These are phyloP conservation scores for Singerocomus rubriflavus DNA, from an alignment of 1,284 basidiomycete species.

Conservation along the genomic window DNA sequence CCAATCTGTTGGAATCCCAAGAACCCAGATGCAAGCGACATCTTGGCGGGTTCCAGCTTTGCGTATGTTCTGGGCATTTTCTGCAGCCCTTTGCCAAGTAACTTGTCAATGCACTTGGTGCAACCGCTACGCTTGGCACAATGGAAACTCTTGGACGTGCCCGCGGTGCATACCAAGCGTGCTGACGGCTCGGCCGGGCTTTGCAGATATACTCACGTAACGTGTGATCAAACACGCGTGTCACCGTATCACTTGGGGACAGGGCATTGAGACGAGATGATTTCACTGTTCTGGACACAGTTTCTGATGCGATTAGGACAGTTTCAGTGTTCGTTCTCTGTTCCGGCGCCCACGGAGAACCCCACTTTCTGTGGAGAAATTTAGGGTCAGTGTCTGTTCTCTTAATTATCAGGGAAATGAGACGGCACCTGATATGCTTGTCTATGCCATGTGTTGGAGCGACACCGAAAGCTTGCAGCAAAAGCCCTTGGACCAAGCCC, in stretches of 20 bases:
- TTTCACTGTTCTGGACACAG: constrained; percentile 2
- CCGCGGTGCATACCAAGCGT: neutral
- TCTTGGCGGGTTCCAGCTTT: too few relatives aligned
- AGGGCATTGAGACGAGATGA: neutral
- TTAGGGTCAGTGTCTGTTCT: neutral
- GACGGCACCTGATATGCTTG: constrained; percentile 3
- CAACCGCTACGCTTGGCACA: constrained; percentile 3
- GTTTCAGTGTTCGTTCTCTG: neutral
- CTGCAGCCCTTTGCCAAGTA: too few relatives aligned
- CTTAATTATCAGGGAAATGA: neutral
- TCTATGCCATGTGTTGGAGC: constrained; percentile 2
- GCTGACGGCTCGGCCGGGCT: neutral
- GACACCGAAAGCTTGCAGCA: too few relatives aligned
- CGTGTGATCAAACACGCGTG: neutral
- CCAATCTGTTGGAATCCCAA: too few relatives aligned
- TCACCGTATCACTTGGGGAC: neutral
- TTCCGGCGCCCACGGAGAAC: neutral
- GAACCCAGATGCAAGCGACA: too few relatives aligned
- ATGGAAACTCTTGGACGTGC: neutral
- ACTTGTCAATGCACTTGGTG: too few relatives aligned
- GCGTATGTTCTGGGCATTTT: too few relatives aligned
- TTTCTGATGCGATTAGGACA: neutral
- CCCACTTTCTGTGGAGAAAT: neutral
- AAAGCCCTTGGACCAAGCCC: too few relatives aligned
- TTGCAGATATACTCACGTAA: neutral